Base-by-base conservation (phyloP, 495 filamentous ascomycete genomes). In the Parathielavia hyrcaniae region DNA sequence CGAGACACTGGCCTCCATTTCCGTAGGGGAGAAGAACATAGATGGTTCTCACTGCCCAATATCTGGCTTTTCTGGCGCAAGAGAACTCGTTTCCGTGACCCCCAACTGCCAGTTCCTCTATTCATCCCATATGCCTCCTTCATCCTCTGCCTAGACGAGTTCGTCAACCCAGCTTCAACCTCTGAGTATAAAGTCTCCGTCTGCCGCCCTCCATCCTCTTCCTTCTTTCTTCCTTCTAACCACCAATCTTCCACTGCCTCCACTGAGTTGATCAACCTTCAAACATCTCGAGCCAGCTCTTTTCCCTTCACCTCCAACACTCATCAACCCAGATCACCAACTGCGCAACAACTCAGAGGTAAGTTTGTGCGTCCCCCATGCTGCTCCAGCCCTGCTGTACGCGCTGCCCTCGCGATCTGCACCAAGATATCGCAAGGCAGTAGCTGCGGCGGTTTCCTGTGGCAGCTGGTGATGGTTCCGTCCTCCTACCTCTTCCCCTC, bases 141-240 rank as follows among this genome's bases (percentile, higher is more conserved):
- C 26, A 16, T 52, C n/a, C 9, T 13, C 7, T 26, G 16, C 49
- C 23, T 26, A 11, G 2, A 10, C n/a, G 16, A 7, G 6, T 16
- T 5, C 5, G 7, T 10, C 50, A 35, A 19, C 35, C 35, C 13
- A 26, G 17, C 16, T 32, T 34, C 22, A 16, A 13, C 2, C 32
- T 14, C 5, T 9, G 43, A 19, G 0, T 55, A 46, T 47, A 55
- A 55, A 55, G 16, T 23, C 26, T 30, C 22, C 9, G 1, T 41
- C 26, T 4, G 19, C 17, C 38, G 12, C 44, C 44, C 26, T 30
- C 30, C 4, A 46, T 12, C 44, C 35, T 50, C 40, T 19, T 32
- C 26, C 40, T 50, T 23, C 32, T 34, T 44, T 53, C 20, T 53
- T 60, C 35, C 20, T 49, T 30, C 47, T 14, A 50, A 30, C 40